Percentiles rank a stretch among this genome's conserved stretches.
These are phyloP conservation scores for Penicillium turbatum DNA, from an alignment of 495 filamentous ascomycete species.

Conservation along the genomic window DNA sequence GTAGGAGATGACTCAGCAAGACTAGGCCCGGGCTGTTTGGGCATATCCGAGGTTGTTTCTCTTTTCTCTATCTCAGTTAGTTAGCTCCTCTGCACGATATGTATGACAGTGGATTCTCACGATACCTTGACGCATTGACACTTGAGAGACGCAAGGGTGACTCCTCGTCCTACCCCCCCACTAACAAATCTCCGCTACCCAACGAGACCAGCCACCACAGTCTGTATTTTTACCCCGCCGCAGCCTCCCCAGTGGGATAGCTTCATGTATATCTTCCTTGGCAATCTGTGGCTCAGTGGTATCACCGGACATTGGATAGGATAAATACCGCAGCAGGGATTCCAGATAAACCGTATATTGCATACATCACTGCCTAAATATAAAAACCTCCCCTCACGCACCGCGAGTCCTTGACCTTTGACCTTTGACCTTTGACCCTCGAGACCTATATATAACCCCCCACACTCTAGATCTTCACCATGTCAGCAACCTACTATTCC, in stretches of 20 bases:
- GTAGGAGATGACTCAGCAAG: too few relatives aligned
- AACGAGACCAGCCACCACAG: not conserved
- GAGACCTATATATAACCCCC: too few relatives aligned
- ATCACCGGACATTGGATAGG: slow-evolving; percentile 1
- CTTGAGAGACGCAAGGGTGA: too few relatives aligned
- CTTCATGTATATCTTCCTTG: slow-evolving; percentile 1
- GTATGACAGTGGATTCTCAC: too few relatives aligned
- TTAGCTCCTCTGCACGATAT: too few relatives aligned
- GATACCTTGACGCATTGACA: too few relatives aligned
- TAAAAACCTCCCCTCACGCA: not conserved
- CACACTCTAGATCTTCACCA: not conserved
- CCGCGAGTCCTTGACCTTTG: not conserved
- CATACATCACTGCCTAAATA: not conserved
- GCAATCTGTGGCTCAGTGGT: slow-evolving; percentile 4
- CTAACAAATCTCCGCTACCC: too few relatives aligned
- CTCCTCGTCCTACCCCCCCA: too few relatives aligned
- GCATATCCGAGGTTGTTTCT: not conserved
- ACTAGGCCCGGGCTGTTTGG: too few relatives aligned
- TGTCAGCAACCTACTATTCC: slow-evolving; percentile 19
- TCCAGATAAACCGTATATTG: not conserved
- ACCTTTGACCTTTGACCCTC: too few relatives aligned
- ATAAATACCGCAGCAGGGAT: slow-evolving; percentile 1
- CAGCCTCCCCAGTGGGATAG: not conserved
- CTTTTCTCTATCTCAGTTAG: too few relatives aligned
- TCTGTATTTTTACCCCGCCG: not conserved